Percentiles rank a stretch among this genome's conserved stretches.
phyloP scores from a whole-genome alignment of 768 basidiomycete genomes.

The Cubamyces sp. region DNA sequence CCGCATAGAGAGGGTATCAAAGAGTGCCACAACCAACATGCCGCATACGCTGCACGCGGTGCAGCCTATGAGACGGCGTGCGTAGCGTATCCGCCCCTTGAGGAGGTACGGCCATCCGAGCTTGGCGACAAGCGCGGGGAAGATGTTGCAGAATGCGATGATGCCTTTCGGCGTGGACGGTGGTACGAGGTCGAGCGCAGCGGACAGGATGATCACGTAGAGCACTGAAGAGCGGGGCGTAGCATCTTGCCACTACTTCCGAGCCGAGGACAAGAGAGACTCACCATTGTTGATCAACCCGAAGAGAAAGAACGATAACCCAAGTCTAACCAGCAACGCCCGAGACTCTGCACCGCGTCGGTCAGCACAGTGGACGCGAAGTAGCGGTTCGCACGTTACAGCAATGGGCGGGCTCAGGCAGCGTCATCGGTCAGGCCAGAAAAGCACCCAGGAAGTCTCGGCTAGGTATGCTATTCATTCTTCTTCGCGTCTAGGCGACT shows the following conservation, averaged over 20 bases:
- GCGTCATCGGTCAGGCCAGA: background rate
- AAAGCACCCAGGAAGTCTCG: background rate
- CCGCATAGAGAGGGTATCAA: slow-evolving; percentile 65
- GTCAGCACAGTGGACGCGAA: background rate
- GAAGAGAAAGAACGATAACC: slow-evolving; percentile 83
- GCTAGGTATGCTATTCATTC: background rate
- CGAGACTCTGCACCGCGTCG: slow-evolving; percentile 8
- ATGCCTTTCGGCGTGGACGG: slow-evolving; percentile 93
- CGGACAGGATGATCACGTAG: slow-evolving; percentile 96
- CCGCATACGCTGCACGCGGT: slow-evolving; percentile 75
- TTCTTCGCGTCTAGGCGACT: background rate
- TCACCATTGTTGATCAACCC: slow-evolving; percentile 91
- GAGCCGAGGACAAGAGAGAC: slow-evolving; percentile 3
- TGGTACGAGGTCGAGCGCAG: slow-evolving; percentile 92
- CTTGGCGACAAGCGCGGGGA: slow-evolving; percentile 85
- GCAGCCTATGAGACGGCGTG: slow-evolving; percentile 73
- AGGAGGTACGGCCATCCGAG: slow-evolving; percentile 91
- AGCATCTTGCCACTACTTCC: background rate
- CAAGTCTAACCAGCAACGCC: slow-evolving; percentile 41
- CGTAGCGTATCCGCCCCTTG: slow-evolving; percentile 85
- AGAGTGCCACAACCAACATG: slow-evolving; percentile 86
- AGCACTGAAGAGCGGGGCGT: slow-evolving; percentile 55
- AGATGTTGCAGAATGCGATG: slow-evolving; percentile 94
- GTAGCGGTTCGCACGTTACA: slow-evolving; percentile 1
- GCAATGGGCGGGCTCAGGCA: background rate